Base-by-base conservation (phyloP, 1,139 yeast species). In the Candida sp. region DNA sequence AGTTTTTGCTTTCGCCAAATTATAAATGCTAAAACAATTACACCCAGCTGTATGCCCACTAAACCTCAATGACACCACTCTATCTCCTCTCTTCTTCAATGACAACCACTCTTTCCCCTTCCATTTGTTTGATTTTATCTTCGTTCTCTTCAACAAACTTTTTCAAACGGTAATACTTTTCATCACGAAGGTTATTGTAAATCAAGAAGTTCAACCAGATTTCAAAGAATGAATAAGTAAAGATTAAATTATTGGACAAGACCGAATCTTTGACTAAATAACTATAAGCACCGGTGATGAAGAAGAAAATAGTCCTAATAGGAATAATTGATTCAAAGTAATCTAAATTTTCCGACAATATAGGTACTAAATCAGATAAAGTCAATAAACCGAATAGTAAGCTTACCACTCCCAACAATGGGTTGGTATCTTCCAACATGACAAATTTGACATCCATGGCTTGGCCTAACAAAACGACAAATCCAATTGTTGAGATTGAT, bases 271-370 rank as follows among this genome's bases (percentile, higher is more conserved):
- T 67, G 22, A 66, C 66, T 35, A 72, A 47, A 58, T 74, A 77
- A 34, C 73, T 51, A 52, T 67, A 73, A 9, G 66, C 64, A 8
- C 80, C 80, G 38, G 84, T 51, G 1, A 58, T 57, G 56, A 90
- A 87, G 56, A 73, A 82, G 4, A 74, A 51, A 8, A 76, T 51
- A 44, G 89, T 66, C 55, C 97, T 77, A 8, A 79, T 53, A 6
- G 96, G 95, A 3, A 87, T 84, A 12, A 84, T 61, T 5, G 83
- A 70, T 54, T 84, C 87, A 55, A 88, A 85, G 60, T 78, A 82
- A 12, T 63, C 63, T 23, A 64, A 46, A 49, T 84, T 84, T 35
- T 73, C 75, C 27, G 82, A 84, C 39, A 81, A 44, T 32, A 82
- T 59, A 5, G 89, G 87, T 12, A 82, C 66, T 45, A 84, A 57